Evolutionary conservation across 2,329 filamentous ascomycete species (phyloP), one percentile per base, ranked within the genome.

Genomic region (Cercospora zeae-maydis): DNA sequence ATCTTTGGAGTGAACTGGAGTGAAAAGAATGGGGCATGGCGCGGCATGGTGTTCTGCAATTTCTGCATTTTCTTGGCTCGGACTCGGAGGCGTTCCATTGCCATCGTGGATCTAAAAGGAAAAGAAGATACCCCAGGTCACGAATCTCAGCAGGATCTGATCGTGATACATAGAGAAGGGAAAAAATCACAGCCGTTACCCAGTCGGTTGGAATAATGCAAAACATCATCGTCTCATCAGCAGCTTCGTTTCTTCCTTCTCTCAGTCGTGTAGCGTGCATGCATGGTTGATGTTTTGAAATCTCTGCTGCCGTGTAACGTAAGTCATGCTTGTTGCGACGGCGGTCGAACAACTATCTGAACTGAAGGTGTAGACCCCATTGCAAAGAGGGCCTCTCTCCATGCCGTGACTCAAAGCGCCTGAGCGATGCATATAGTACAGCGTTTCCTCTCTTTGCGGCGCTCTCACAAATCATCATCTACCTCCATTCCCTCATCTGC

Each of bases 401-500:
- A 45, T 55, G 31, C 31, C 4, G n/a, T 33, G 19, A 34, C 37
- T 57, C 37, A 24, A 7, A 39, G 16, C 56, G 56, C 39, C 39
- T 34, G 16, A n/a, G 39, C 31, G 16, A 51, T 59, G 45, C 45
- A 21, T 59, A 59, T 59, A 37, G 56, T 49, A 59, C 45, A 37
- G 57, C 57, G 42, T 59, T 11, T 39, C 6, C 9, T 49, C 21
- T n/a, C 21, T 31, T 45, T 13, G 1, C 9, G 13, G 27, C 49
- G 9, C 33, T 27, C 19, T 58, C 54, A 68, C 54, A 68, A 49
- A 33, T 72, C 70, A 30, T 71, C 69, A 52, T 70, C 68, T 63
- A 71, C 69, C 16, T 64, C 69, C 56, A 68, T 69, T 2, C 65
- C 65, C 13, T 59, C 67, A 39, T 60, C 56, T 10, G 62, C 62